Conservation (phyloP, 371 early-diverging fungal species). For the Encephalitozoon hellem region DNA sequence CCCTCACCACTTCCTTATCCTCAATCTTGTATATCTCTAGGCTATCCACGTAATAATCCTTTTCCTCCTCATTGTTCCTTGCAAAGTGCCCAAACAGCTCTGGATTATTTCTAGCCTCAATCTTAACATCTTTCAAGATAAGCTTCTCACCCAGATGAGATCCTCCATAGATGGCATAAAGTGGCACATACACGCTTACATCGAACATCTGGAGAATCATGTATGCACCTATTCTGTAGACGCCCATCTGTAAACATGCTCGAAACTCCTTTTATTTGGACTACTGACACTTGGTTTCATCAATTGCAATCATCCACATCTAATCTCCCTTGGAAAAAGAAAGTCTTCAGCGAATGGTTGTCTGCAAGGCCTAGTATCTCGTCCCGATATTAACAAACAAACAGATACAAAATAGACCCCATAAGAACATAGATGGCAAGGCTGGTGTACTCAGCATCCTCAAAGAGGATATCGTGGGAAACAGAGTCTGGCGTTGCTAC, state of each 20-base stretch:
- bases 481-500: conserved; percentile 18
- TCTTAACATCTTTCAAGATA: neutral
- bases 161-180: neutral
- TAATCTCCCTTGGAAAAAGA: neutral
- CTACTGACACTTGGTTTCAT: neutral
- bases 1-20: neutral
- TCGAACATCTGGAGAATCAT: conserved; percentile 12
- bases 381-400: neutral
- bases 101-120: neutral
- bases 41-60: neutral
- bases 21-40: neutral
- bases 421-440: neutral
- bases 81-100: neutral
- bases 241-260: neutral
- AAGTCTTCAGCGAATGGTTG: neutral
- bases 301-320: neutral
- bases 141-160: neutral
- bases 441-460: conserved; percentile 28
- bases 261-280: neutral
- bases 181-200: conserved; percentile 1
- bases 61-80: neutral
- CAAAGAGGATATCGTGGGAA: conserved; percentile 28
- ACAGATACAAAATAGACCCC: neutral
- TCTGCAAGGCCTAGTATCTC: neutral
- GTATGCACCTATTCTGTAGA: neutral